phyloP scores from a whole-genome alignment of 352 stramenopile species.

The Peronospora farinosa region DNA sequence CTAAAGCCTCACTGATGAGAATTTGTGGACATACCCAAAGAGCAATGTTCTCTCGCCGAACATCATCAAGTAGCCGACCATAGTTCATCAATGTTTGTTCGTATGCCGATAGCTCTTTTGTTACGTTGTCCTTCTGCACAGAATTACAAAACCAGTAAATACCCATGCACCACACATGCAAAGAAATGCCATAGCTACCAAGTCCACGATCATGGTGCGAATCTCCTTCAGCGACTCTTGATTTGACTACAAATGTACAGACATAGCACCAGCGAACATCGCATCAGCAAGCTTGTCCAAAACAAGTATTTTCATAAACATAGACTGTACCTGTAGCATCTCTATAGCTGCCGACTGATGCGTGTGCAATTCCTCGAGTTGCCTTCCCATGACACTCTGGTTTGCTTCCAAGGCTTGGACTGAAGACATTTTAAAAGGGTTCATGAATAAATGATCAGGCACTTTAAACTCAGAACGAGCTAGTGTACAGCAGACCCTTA shows the following conservation, averaged over 20 bases:
- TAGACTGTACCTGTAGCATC: conserved; percentile 33
- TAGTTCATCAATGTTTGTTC: conserved; percentile 31
- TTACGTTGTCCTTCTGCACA: conserved; percentile 38
- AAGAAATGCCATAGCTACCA: conserved; percentile 25
- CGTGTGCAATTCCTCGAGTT: conserved; percentile 53
- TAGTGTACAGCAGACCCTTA: conserved; percentile 14
- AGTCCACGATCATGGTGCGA: conserved; percentile 36
- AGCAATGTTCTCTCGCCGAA: conserved; percentile 45
- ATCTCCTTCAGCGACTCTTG: conserved; percentile 56
- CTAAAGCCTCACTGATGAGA: not conserved
- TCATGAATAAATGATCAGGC: not conserved
- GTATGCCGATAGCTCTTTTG: conserved; percentile 26
- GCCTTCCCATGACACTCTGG: conserved; percentile 43
- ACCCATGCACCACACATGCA: not conserved
- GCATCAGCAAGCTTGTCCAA: conserved; percentile 2
- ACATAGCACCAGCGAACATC: conserved; percentile 6
- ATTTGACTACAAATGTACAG: conserved; percentile 30
- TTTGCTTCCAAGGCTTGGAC: conserved; percentile 73
- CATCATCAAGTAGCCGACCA: conserved; percentile 32
- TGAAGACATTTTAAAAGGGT: conserved; percentile 9
- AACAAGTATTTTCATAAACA: not conserved
- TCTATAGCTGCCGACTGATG: conserved; percentile 35
- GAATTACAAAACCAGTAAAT: conserved; percentile 2
- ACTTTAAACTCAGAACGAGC: not conserved
- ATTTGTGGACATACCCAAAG: conserved; percentile 33